phyloP scores from a whole-genome alignment of 441 rosid genomes.

The Pelargonium myrrhifolium region DNA sequence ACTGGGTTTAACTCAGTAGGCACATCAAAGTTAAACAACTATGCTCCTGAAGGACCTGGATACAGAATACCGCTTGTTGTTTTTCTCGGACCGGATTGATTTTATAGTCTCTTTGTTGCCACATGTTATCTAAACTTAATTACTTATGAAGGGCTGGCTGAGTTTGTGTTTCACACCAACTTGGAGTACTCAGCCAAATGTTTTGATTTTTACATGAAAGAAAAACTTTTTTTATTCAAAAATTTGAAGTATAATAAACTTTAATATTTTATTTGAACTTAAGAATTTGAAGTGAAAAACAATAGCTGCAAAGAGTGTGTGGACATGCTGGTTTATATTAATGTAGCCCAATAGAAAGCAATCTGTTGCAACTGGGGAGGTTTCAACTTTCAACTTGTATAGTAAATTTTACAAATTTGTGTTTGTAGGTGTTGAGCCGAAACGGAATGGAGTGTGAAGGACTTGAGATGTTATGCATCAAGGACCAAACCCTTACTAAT shows the following conservation, averaged over 20 bases:
- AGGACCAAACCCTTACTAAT: constrained; percentile 65
- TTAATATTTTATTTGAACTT: too few relatives aligned
- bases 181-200: background rate
- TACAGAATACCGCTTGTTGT: background rate
- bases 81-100: background rate
- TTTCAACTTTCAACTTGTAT: background rate
- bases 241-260: too few relatives aligned
- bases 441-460: constrained; percentile 74
- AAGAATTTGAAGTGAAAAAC: background rate
- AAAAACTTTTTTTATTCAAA: background rate
- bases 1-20: background rate
- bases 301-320: background rate
- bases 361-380: background rate
- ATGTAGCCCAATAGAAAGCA: background rate
- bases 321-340: background rate
- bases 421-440: constrained; percentile 47
- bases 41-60: background rate
- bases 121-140: background rate
- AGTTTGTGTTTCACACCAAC: background rate
- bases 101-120: background rate
- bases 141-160: background rate
- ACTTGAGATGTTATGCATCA: constrained; percentile 59
- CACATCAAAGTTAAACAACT: background rate
- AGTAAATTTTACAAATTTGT: background rate
- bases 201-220: background rate